Evolutionary conservation across 1,139 yeast genomes (phyloP), one percentile per base, ranked within the genome.

Genomic region (Zygoascus hellenicus): DNA sequence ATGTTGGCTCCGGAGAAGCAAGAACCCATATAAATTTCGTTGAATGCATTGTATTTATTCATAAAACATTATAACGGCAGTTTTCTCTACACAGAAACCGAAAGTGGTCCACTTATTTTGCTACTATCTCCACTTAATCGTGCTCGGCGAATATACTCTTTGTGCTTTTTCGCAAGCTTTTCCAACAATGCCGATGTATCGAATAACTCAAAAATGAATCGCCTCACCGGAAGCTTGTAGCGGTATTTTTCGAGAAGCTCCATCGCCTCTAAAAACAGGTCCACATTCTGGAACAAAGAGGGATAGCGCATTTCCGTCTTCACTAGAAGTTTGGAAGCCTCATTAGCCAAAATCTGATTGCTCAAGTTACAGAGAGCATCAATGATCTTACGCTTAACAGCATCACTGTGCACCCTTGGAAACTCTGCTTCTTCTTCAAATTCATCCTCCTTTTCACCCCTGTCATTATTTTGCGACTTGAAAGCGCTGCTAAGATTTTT

Each of bases 131-230:
- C 33, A 13, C 50, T 42, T 38, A 54, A 57, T 5, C 60, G 48
- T 7, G 56, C 58, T 29, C 56, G 50, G n/a, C 60, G 48, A 38
- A 47, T 53, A 14, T 43, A 48, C 35, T 57, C 59, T 46, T 54
- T 56, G 43, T 57, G 58, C 41, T 48, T 48, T 15, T 51, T 48
- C 13, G 55, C 56, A 47, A 57, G 61, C 32, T 65, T 66, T 53
- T 83, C 92, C 60, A 86, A 66, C 40, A 83, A 69, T 31, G 69
- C 70, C 4, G 77, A 71, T 54, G 78, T 77, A 43, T 76, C 74
- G 58, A 88, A 82, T 50, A 86, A 67, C 45, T 82, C 90, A 56
- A 88, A 74, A 9, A 89, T 71, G 58, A 81, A 84, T 55, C 80
- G 74, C 38, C 95, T 67, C 35, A 80, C 79, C 9, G 77, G 76